phyloP scores from a whole-genome alignment of 306 rosid genomes.

The Fragaria vesca region DNA sequence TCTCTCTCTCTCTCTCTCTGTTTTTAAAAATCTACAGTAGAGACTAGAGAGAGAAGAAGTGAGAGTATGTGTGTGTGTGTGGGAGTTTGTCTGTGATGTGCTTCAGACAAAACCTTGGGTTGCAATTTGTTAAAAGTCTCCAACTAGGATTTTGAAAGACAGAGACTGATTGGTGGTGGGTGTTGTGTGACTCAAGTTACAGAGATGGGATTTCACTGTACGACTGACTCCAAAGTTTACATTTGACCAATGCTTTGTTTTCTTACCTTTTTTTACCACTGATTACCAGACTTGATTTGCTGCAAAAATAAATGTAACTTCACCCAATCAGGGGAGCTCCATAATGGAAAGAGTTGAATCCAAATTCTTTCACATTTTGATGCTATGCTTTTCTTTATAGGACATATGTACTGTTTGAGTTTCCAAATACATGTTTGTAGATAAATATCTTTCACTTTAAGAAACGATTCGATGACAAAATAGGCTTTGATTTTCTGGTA shows the following conservation, averaged over 20 bases:
- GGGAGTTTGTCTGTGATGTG: constrained; percentile 6
- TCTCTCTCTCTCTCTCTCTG: constrained; percentile 54
- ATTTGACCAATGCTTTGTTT: constrained; percentile 4
- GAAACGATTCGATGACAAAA: too few relatives aligned
- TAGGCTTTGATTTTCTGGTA: too few relatives aligned
- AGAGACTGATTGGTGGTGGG: constrained; percentile 5
- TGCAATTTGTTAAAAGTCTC: constrained; percentile 20
- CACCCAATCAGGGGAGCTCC: constrained; percentile 7
- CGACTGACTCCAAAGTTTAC: constrained; percentile 17
- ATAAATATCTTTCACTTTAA: too few relatives aligned
- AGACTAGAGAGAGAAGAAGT: constrained; percentile 32
- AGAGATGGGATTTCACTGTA: constrained; percentile 21
- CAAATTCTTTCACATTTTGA: background rate
- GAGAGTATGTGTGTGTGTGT: background rate
- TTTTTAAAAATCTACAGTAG: constrained; percentile 39
- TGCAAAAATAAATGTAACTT: background rate
- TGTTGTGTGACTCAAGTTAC: constrained; percentile 16
- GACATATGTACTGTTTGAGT: too few relatives aligned
- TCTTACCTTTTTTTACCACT: background rate
- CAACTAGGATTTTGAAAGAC: constrained; percentile 25
- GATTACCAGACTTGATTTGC: background rate
- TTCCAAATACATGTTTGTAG: too few relatives aligned
- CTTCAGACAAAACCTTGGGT: constrained; percentile 37
- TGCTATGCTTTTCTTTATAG: too few relatives aligned
- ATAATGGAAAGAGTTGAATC: background rate